Evolutionary conservation across 768 basidiomycete genomes (phyloP).

Genomic region (Cystobasidium ongulense): DNA sequence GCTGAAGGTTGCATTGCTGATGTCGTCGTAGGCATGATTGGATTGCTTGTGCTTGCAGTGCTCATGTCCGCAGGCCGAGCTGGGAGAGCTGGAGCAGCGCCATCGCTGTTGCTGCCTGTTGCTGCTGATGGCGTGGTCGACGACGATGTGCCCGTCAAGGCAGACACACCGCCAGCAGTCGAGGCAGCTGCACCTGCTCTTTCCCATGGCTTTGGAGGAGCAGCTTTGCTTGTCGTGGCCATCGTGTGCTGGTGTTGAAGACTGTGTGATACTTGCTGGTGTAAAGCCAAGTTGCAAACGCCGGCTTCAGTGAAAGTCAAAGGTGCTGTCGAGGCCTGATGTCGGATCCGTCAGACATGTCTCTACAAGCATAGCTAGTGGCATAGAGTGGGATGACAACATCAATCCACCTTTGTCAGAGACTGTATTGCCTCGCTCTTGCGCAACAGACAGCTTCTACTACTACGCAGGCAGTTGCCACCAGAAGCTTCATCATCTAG

Average conservation of each 20-base stretch:
- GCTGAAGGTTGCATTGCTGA: not conserved
- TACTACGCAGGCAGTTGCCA: too few species aligned
- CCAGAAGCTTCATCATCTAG: too few species aligned
- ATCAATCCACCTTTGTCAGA: too few species aligned
- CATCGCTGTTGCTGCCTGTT: not conserved
- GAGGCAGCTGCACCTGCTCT: not conserved
- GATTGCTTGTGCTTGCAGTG: not conserved
- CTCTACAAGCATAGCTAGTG: too few species aligned
- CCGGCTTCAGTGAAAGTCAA: too few species aligned
- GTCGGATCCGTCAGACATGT: too few species aligned
- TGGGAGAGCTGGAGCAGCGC: constrained; percentile 8
- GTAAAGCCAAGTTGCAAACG: too few species aligned
- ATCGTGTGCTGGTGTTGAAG: not conserved
- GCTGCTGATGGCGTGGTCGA: not conserved
- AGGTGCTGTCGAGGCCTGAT: too few species aligned
- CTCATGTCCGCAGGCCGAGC: constrained; percentile 9
- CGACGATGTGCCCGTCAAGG: constrained; percentile 1
- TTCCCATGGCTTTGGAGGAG: constrained; percentile 23
- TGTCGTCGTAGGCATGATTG: not conserved
- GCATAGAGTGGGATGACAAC: too few species aligned
- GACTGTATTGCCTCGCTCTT: too few species aligned
- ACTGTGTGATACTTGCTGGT: too few species aligned
- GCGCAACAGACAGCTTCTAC: too few species aligned
- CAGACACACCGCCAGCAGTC: not conserved
- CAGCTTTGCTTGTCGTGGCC: not conserved